These are phyloP conservation scores for Globisporangium radiosum DNA, from an alignment of 352 stramenopile species.

Conservation along the genomic window DNA sequence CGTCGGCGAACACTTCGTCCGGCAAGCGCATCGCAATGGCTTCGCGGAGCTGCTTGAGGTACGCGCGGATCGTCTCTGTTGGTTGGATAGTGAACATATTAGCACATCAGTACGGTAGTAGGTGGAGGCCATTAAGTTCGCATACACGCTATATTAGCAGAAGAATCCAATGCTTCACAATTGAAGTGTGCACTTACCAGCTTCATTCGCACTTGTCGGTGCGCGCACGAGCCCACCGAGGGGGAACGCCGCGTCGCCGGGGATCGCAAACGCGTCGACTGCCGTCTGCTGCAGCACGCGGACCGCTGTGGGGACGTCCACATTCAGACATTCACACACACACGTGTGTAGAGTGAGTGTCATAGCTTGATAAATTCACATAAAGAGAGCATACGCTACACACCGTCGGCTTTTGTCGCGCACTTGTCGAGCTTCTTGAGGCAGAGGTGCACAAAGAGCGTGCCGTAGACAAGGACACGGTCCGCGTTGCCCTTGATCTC, in stretches of 20 bases:
- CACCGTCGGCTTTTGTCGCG: constrained; percentile 67
- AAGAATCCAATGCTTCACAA: background rate
- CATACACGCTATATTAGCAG: background rate
- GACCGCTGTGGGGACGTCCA: constrained; percentile 25
- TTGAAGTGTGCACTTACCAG: constrained; percentile 25
- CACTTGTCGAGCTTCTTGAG: constrained; percentile 89
- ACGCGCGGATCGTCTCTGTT: constrained; percentile 76
- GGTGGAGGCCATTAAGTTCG: background rate
- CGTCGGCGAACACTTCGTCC: constrained; percentile 81
- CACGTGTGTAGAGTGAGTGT: background rate
- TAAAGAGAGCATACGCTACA: background rate
- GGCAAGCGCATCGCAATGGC: constrained; percentile 73
- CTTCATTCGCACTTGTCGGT: constrained; percentile 65
- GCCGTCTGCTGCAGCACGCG: constrained; percentile 78
- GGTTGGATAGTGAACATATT: background rate
- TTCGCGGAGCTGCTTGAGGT: constrained; percentile 89
- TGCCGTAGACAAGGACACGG: constrained; percentile 92
- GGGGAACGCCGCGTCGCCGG: constrained; percentile 78
- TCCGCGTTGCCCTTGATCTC: constrained; percentile 89
- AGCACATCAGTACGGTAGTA: background rate
- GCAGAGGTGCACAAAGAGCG: constrained; percentile 88
- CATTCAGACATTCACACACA: background rate
- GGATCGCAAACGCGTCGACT: constrained; percentile 82
- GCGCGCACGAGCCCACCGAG: constrained; percentile 77
- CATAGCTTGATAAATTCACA: background rate